Base-by-base conservation (phyloP, 108 stramenopile genomes). In the Hondaea fermentalgiana region DNA sequence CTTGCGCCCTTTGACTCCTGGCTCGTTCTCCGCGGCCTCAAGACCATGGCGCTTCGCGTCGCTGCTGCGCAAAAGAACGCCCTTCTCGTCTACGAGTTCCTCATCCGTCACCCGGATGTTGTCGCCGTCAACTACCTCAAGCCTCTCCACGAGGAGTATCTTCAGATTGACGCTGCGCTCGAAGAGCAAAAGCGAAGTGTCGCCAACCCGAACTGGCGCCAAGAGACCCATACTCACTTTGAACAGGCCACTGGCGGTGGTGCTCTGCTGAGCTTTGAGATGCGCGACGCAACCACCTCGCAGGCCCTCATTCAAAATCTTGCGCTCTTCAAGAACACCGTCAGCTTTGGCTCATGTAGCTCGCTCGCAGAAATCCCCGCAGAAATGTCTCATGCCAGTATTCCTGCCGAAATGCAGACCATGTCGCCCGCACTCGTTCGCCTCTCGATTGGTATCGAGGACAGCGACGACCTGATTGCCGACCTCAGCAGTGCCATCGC, bases 251-350 rank as follows among this genome's bases (percentile, higher is more conserved):
- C 42, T 21, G 93, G 93, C 23, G 91, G 89, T 28, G 93, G 93
- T 29, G 69, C 91, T 44, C 88, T 93, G 5, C 72, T 93, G 5
- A 90, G 91, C 91, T 92, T 93, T 90, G 72, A 89, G 55, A 93
- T 91, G 5, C 92, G 92, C 8, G 53, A 49, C 28, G 60, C 90
- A 14, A 44, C 47, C 21, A 49, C 91, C 35, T 89, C 90, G 16
- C 90, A 90, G 71, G 90, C 90, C 55, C 17, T 93, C 44, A 91
- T 93, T 14, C 28, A 91, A 23, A 35, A 53, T 51, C 90, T 89
- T 8, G 89, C 91, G 90, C 88, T 93, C 35, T 93, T 93, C 92
- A 91, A 90, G 69, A 91, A 93, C 91, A 92, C 93, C 3, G 93
- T 93, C 35, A 90, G 89, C 90, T 92, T 93, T 58, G 93, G 93